A percentile compares a stretch with the other conserved stretches of the same genome.
Conservation (phyloP, 768 basidiomycete genomes). For the Tylopilus intermedius region DNA sequence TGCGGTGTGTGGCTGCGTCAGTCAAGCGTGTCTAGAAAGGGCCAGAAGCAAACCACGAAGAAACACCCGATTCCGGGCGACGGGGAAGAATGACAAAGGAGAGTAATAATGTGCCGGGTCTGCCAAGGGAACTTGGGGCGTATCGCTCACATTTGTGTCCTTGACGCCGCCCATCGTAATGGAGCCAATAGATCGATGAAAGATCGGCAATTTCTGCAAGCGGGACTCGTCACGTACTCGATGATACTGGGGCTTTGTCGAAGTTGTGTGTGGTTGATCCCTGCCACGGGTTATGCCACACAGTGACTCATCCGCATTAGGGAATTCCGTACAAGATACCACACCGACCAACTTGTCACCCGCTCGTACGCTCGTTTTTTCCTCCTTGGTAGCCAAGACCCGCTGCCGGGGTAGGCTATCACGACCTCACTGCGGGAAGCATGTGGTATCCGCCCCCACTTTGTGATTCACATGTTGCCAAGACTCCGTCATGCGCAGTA, state of each 20-base stretch:
- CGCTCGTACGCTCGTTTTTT: neutral
- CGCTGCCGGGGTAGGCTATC: too few species aligned
- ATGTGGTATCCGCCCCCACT: neutral
- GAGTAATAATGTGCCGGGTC: neutral
- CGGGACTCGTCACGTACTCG: constrained; percentile 4
- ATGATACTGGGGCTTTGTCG: neutral
- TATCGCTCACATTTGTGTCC: constrained; percentile 28
- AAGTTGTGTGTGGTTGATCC: constrained; percentile 5
- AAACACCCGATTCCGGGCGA: constrained; percentile 9
- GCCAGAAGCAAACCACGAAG: constrained; percentile 14
- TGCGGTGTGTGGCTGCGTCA: constrained; percentile 28
- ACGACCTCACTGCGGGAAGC: too few species aligned
- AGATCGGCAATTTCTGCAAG: neutral
- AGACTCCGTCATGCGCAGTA: neutral
- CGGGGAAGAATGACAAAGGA: neutral
- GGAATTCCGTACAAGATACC: constrained; percentile 4
- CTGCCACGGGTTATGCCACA: neutral
- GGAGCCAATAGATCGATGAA: neutral
- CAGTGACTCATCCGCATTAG: constrained; percentile 6
- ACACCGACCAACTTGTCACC: neutral
- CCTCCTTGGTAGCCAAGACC: too few species aligned
- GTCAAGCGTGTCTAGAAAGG: constrained; percentile 26
- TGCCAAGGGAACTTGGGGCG: neutral
- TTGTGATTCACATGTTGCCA: neutral
- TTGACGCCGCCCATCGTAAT: constrained; percentile 24